Base-by-base conservation (phyloP, 2,329 filamentous ascomycete genomes). In the Leptographium lundbergii region DNA sequence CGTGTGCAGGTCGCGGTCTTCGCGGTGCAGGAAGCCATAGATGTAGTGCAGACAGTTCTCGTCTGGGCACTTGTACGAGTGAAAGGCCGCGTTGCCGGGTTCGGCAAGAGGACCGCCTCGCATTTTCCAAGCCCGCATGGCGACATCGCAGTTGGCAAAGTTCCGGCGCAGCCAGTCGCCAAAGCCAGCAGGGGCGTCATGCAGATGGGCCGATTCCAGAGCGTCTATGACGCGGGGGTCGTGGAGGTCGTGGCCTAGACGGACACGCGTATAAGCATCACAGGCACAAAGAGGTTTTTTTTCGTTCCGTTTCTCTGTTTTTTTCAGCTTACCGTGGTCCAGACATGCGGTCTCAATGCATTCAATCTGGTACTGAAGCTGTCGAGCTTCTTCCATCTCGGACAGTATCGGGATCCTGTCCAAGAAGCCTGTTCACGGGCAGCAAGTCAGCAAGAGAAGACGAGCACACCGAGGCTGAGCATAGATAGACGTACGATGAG, bases 321-420 rank as follows among this genome's bases (percentile, higher is more conserved):
- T 29, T 7, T 7, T 29, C 36, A 39, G 51, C 73, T 54, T 72
- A 78, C 76, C 76, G 69, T 75, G 69, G 22, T 77, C 74, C 61
- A 79, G 67, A 65, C 79, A 78, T 59, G 74, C 75, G 57, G 72
- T 72, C 65, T 82, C 79, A 58, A 83, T 76, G 67, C 78, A 81
- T 69, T 83, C 80, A 69, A 80, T 82, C 63, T 76, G 77, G 65
- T 82, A 80, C 67, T 83, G 80, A 57, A 82, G 69, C 45, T 74
- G 73, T 59, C 80, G 74, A 29, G 80, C 80, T 67, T 83, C 81
- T 68, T 83, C 80, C 27, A 76, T 73, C 62, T 81, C 77, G 57
- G 78, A 82, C 58, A 81, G 68, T 62, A 74, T 70, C 27, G 76
- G 74, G 54, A 77, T 66, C 61, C 68, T 69, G 51, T 70, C 68